Conservation (phyloP, 2,329 filamentous ascomycete species). For the Colletotrichum aenigma region DNA sequence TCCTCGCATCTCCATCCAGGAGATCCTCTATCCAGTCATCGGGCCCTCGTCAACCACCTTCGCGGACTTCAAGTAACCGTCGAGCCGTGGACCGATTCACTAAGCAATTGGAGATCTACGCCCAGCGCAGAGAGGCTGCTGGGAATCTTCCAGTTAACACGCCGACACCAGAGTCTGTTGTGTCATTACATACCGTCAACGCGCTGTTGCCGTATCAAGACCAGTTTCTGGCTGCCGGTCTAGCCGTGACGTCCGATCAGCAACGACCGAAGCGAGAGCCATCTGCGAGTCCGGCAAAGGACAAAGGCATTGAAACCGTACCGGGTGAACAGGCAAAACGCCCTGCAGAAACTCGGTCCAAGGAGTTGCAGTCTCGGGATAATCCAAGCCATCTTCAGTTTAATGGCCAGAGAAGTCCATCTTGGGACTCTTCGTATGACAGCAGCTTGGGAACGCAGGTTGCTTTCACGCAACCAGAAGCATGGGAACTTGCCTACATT, state of each 20-base stretch:
- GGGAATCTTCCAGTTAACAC: slow-evolving; percentile 42
- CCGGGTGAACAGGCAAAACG: not conserved
- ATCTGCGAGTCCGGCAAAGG: not conserved
- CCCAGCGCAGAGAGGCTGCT: slow-evolving; percentile 36
- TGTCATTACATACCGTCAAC: slow-evolving; percentile 54
- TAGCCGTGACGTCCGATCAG: slow-evolving; percentile 60
- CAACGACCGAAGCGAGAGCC: slow-evolving; percentile 32
- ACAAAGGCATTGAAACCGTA: not conserved
- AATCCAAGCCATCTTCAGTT: slow-evolving; percentile 4
- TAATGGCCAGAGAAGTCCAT: slow-evolving; percentile 16
- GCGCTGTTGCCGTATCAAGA: slow-evolving; percentile 57
- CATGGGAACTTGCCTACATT: slow-evolving; percentile 37
- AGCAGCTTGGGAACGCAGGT: slow-evolving; percentile 32
- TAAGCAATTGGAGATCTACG: slow-evolving; percentile 18
- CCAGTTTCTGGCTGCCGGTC: slow-evolving; percentile 57
- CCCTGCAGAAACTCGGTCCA: slow-evolving; percentile 2
- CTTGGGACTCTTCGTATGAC: not conserved
- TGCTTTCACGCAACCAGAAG: slow-evolving; percentile 31
- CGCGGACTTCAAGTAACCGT: slow-evolving; percentile 47
- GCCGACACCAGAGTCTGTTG: slow-evolving; percentile 44
- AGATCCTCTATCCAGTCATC: not conserved
- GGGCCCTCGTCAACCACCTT: slow-evolving; percentile 22
- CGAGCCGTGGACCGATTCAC: slow-evolving; percentile 40
- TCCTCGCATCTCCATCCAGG: slow-evolving; percentile 8
- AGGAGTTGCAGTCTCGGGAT: not conserved